Evolutionary conservation across 2,329 filamentous ascomycete species (phyloP), one percentile per base, ranked within the genome.

Genomic region (Macrophomina phaseolina): DNA sequence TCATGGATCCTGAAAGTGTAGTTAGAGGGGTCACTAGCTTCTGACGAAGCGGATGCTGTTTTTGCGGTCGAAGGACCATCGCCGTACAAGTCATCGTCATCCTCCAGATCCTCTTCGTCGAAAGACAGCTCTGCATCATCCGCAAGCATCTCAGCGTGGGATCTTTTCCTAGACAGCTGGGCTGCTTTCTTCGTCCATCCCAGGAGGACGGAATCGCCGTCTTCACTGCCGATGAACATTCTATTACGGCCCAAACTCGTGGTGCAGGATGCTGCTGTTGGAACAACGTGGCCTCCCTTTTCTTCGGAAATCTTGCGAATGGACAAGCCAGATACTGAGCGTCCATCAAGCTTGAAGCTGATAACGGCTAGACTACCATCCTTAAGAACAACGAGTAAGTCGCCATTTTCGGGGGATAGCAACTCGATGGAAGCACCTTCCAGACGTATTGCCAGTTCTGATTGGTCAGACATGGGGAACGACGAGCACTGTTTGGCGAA

Each of bases 251-350:
- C 87, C 3, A 98, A 77, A 64, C 84, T 87, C 30, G 89, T 87
- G 2, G 92, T 85, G 68, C 91, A 93, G 1, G 92, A 90, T 32
- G 89, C 86, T 28, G 85, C 81, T 49, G 85, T 84, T 58, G 85
- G 85, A 67, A 96, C 75, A 9, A 91, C 69, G 36, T 80, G 76
- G 7, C 90, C 90, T 9, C 91, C 90, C 30, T 85, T 83, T 64
- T 91, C 87, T 46, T 81, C 73, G 4, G 86, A 75, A 5, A 97
- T 82, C 46, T 87, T 79, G 69, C 87, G 88, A 64, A 99, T 80
- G n/a, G 86, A 88, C 68, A 99, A 84, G 1, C 93, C 93, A 32
- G 94, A 97, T 1, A 99, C 93, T 2, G 92, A 96, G 65, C 95
- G 88, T 16, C 96, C 95, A 75, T 97, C 94, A 68, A 97, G 87